Evolutionary conservation across 2,329 filamentous ascomycete genomes (phyloP).

Genomic region (Torrubiella hemipterigena): DNA sequence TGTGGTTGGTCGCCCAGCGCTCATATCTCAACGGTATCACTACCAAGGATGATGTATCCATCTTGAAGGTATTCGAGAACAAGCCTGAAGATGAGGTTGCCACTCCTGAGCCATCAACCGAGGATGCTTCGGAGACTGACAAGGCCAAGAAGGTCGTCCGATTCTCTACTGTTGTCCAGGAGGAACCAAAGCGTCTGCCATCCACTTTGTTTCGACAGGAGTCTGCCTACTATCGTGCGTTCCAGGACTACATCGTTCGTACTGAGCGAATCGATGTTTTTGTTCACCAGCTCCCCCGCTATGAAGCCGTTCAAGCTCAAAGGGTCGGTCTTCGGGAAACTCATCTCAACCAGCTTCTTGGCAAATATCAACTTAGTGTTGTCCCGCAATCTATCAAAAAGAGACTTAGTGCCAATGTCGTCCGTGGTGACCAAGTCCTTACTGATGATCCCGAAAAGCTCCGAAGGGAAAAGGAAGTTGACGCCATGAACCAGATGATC

Average conservation of each 20-base stretch:
- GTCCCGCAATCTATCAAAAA: conserved; percentile 57
- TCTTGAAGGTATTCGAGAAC: conserved; percentile 24
- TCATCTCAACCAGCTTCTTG: conserved; percentile 72
- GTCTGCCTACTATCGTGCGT: conserved; percentile 79
- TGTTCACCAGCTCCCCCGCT: conserved; percentile 71
- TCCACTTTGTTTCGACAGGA: conserved; percentile 46
- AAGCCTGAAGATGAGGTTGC: conserved; percentile 19
- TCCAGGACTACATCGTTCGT: conserved; percentile 60
- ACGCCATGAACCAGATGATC: conserved; percentile 63
- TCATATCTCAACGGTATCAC: conserved; percentile 57
- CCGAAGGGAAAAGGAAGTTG: conserved; percentile 63
- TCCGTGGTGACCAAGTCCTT: conserved; percentile 55
- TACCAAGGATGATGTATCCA: conserved; percentile 30
- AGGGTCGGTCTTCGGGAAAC: conserved; percentile 60
- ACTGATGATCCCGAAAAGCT: conserved; percentile 51
- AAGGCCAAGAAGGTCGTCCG: conserved; percentile 59
- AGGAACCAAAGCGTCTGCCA: conserved; percentile 37
- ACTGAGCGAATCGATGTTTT: conserved; percentile 64
- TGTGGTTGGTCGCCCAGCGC: conserved; percentile 77
- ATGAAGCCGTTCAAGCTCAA: conserved; percentile 77
- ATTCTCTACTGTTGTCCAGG: conserved; percentile 47
- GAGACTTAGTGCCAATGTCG: conserved; percentile 59
- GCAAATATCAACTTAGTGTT: conserved; percentile 70
- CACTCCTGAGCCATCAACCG: conserved; percentile 12
- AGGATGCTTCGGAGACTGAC: conserved; percentile 12